Percentiles rank a stretch among this genome's conserved stretches.
phyloP scores from a whole-genome alignment of 495 filamentous ascomycete genomes.

The Amniculicola lignicola region DNA sequence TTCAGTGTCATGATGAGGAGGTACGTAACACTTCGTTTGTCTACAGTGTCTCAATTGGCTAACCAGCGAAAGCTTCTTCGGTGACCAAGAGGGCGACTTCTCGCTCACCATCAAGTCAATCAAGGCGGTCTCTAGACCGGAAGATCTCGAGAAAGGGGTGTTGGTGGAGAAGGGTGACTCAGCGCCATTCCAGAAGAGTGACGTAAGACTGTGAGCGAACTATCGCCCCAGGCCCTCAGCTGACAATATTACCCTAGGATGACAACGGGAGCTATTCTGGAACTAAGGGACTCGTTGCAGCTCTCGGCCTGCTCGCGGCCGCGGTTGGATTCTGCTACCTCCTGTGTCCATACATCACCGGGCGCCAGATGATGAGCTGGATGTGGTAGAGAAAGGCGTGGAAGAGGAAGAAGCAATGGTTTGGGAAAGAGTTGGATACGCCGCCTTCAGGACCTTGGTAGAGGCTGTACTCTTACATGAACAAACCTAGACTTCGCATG shows the following conservation, averaged over 20 bases:
- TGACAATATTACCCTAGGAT: background rate
- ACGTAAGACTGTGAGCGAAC: background rate
- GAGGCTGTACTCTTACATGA: no score
- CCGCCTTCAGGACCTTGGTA: no score
- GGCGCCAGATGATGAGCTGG: no score
- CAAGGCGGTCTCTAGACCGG: conserved; percentile 5
- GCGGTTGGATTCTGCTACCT: background rate
- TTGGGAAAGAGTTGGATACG: no score
- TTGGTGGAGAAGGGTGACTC: background rate
- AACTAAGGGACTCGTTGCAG: no score
- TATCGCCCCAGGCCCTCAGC: background rate
- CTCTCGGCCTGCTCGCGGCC: background rate
- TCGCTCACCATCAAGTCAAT: conserved; percentile 49
- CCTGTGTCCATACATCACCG: background rate
- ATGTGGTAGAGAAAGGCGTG: no score
- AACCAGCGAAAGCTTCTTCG: conserved; percentile 75
- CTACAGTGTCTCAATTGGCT: no score
- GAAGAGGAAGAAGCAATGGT: no score
- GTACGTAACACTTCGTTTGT: conserved; percentile 42
- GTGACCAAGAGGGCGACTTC: conserved; percentile 68
- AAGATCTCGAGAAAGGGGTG: conserved; percentile 7
- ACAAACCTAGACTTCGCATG: no score
- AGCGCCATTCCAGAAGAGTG: background rate
- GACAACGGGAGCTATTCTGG: background rate
- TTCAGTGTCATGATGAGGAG: conserved; percentile 76